Evolutionary conservation across 768 basidiomycete genomes (phyloP).

Genomic region (Phlebiopsis flavidoalba): DNA sequence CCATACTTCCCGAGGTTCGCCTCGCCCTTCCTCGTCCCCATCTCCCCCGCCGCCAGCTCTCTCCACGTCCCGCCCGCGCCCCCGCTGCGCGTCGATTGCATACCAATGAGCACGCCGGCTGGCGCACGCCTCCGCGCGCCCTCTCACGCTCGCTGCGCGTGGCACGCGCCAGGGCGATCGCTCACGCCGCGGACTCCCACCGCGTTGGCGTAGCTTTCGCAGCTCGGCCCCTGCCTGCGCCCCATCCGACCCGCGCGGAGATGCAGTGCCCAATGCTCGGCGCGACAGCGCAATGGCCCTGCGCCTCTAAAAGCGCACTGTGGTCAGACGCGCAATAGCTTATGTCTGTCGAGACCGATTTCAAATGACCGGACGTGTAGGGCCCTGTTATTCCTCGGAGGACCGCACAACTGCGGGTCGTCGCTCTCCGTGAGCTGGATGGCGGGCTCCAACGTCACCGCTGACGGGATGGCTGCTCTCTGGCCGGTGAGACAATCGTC

Average conservation of each 20-base stretch:
- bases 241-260: neutral
- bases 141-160: neutral
- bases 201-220: neutral
- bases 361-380: slow-evolving; percentile 3
- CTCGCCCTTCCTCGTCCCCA: neutral
- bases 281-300: neutral
- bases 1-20: neutral
- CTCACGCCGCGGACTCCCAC: neutral
- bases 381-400: slow-evolving; percentile 50
- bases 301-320: slow-evolving; percentile 2
- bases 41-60: neutral
- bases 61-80: neutral
- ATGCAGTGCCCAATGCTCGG: neutral
- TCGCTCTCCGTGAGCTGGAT: slow-evolving; percentile 45
- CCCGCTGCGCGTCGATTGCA: neutral
- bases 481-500: slow-evolving; percentile 57
- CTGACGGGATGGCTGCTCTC: slow-evolving; percentile 81
- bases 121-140: neutral
- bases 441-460: slow-evolving; percentile 56
- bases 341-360: neutral
- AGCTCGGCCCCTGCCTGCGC: neutral
- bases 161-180: neutral
- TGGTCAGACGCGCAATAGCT: slow-evolving; percentile 1
- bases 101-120: neutral
- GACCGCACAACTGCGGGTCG: slow-evolving; percentile 63